A percentile compares a stretch with the other conserved stretches of the same genome.
These are phyloP conservation scores for Phytophthora quininea DNA, from an alignment of 352 stramenopile genomes.

Conservation along the genomic window DNA sequence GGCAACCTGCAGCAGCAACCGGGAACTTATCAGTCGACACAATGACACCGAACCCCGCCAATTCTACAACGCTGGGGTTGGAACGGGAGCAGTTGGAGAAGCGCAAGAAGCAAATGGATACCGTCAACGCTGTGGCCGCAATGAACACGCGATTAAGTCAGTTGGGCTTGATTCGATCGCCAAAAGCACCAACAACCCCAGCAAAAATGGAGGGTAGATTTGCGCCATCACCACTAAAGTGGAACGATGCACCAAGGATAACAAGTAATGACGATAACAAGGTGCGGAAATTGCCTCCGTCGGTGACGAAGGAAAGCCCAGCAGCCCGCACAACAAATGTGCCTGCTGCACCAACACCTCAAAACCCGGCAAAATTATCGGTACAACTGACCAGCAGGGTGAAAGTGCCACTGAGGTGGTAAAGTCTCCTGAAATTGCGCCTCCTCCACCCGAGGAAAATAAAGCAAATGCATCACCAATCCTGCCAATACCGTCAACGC, in stretches of 20 bases:
- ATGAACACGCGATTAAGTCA: constrained; percentile 78
- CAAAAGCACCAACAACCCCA: constrained; percentile 9
- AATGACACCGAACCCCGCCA: constrained; percentile 16
- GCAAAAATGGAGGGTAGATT: background rate
- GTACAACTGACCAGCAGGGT: background rate
- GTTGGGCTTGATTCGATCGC: constrained; percentile 51
- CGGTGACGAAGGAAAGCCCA: background rate
- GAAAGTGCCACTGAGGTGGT: constrained; percentile 57
- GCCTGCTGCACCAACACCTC: no score
- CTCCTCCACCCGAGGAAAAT: background rate
- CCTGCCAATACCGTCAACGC: no score
- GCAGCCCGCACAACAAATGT: no score
- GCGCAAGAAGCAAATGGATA: constrained; percentile 73
- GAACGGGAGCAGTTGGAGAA: constrained; percentile 79
- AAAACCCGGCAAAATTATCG: background rate
- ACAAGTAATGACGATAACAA: background rate
- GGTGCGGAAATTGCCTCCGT: background rate
- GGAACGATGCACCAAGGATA: background rate
- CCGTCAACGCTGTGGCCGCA: constrained; percentile 69
- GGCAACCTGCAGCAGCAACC: constrained; percentile 22
- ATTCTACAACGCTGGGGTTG: constrained; percentile 52
- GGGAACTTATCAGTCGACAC: constrained; percentile 38
- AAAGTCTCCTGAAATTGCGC: constrained; percentile 44
- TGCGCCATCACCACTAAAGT: background rate
- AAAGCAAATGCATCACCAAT: no score